Percentiles rank a stretch among this genome's conserved stretches.
phyloP scores from a whole-genome alignment of 2,329 filamentous ascomycete species.

The Fusarium mangiferae region DNA sequence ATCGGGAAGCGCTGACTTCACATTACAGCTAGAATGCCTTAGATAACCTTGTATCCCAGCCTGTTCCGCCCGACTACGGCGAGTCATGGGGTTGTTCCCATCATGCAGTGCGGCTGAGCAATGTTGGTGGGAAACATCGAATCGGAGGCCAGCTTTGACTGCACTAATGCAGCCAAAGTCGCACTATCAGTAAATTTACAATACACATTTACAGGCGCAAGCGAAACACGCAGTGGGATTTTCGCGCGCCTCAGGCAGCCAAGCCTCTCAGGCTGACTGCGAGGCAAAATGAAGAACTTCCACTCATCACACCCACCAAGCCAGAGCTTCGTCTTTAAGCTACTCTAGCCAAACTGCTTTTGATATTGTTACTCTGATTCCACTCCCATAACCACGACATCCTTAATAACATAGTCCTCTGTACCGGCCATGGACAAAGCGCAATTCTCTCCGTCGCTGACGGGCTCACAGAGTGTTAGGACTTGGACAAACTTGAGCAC shows the following conservation, averaged over 20 bases:
- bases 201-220: not conserved
- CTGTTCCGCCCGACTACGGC: not conserved
- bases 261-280: too few species aligned
- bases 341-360: not conserved
- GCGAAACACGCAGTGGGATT: accelerated
- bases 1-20: not conserved
- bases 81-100: accelerated
- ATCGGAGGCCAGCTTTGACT: not conserved
- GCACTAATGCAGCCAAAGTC: not conserved
- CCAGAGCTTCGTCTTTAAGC: not conserved
- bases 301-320: not conserved
- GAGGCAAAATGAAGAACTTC: too few species aligned
- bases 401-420: accelerated
- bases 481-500: not conserved
- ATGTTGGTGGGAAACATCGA: not conserved
- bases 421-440: accelerated
- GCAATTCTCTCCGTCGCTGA: accelerated
- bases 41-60: too few species aligned
- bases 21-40: too few species aligned
- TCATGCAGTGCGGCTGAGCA: not conserved
- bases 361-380: accelerated
- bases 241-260: accelerated
- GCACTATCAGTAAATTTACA: not conserved
- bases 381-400: accelerated
- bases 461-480: accelerated